Base-by-base conservation (phyloP, 2,329 filamentous ascomycete species). In the Thermothelomyces thermophilus region DNA sequence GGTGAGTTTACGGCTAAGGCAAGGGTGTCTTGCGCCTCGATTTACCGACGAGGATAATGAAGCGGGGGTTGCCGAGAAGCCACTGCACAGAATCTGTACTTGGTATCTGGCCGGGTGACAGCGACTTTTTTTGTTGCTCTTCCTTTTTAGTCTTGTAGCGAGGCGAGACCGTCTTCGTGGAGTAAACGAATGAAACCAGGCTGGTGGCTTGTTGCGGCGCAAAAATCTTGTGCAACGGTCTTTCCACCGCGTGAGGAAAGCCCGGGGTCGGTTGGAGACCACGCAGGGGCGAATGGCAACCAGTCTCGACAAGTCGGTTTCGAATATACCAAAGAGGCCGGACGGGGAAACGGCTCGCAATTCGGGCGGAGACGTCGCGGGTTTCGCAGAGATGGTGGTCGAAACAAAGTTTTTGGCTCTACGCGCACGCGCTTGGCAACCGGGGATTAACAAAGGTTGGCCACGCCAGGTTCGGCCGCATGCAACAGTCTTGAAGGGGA, bases 381-480 rank as follows among this genome's bases (percentile, higher is more conserved):
- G 48, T 13, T 46, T 45, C 41, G 52, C 49, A 42, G 46, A 37
- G 28, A 36, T 41, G 46, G 49, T 45, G n/a, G 48, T 50, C 30
- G 50, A 42, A 56, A 41, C 37, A 56, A 42, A 54, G 39, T 51
- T 54, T 56, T 54, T 54, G 51, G 37, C 42, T 36, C 49, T 46
- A 53, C 46, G 54, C 54, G 51, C 33, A 49, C 48, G 48, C 51
- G 48, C 51, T 56, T 53, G 51, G 50, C 53, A 49, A 34, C 31
- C 44, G 41, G 19, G 26, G 24, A 47, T 40, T n/a, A 37, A 45
- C 45, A 46, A 48, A 20, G 31, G 50, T 44, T 30, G 44, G 40
- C 45, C 48, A 46, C 43, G 22, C 44, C 28, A 19, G 41, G 28
- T 33, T 34, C 19, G 44, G 44, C 40, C 28, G 35, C 16, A 44